Evolutionary conservation across 371 early-diverging fungal species (phyloP).

Genomic region (Rhizomucor pusillus): DNA sequence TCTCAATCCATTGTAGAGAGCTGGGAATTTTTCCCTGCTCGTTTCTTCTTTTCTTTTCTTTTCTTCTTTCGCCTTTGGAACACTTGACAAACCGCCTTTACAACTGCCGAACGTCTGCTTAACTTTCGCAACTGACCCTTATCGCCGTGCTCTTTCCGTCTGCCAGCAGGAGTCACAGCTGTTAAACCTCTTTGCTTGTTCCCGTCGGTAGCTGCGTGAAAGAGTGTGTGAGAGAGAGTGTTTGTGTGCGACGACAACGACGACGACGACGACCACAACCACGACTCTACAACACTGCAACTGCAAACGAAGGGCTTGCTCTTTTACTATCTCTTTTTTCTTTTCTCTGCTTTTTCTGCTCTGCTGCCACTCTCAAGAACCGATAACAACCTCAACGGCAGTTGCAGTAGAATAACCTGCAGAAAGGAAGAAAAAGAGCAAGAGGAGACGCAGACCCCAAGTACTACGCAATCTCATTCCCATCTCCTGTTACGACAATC

Average conservation of each 20-base stretch:
- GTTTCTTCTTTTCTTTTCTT: slow-evolving; percentile 1
- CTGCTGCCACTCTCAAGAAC: neutral
- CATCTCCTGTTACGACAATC: neutral
- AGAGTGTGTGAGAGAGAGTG: too few relatives aligned
- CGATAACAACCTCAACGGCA: neutral
- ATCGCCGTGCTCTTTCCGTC: too few relatives aligned
- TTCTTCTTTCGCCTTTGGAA: neutral
- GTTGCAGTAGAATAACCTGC: neutral
- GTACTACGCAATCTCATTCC: neutral
- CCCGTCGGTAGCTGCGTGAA: too few relatives aligned
- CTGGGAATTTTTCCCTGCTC: neutral
- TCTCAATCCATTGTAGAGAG: too few relatives aligned
- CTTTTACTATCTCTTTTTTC: slow-evolving; percentile 4
- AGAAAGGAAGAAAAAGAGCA: neutral
- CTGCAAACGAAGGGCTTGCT: neutral
- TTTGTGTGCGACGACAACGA: too few relatives aligned
- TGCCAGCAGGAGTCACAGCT: too few relatives aligned
- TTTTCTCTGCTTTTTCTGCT: neutral
- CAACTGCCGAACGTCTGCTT: too few relatives aligned
- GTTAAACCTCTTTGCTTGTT: too few relatives aligned
- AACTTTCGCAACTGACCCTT: too few relatives aligned
- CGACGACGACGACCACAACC: too few relatives aligned
- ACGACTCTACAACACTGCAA: too few relatives aligned
- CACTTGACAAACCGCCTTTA: neutral
- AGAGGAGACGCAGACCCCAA: neutral